Evolutionary conservation across 2,329 filamentous ascomycete species (phyloP), one percentile per base, ranked within the genome.

Genomic region (Phaeoacremonium minimum): DNA sequence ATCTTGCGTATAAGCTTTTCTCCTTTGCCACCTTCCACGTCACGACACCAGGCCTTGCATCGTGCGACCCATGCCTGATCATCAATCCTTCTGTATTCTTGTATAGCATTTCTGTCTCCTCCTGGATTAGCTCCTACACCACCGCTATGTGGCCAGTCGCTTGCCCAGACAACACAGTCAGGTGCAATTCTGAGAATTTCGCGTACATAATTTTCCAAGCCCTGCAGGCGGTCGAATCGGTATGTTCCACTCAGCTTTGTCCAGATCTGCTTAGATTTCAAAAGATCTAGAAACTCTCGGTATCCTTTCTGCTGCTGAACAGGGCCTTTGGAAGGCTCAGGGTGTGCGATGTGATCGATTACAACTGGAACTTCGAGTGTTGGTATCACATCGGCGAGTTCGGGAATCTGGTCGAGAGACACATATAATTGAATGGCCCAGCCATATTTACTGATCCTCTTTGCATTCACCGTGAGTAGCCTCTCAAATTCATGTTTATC

Each of bases 391-490:
- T 41, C 40, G 18, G 42, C 46, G 5, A 55, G 42, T n/a, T 41
- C 26, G 15, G 35, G 41, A 19, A 53, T 38, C 38, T 50, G 48
- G 6, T 44, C 33, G 5, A 55, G 37, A 7, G 46, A 43, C 8
- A 55, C 42, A 41, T 53, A 56, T n/a, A 58, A 43, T 38, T 58
- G 55, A 12, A 58, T 30, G 19, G 49, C 49, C 55, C 55, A 58
- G 14, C 41, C 44, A 19, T 52, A 33, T 4, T 45, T 51, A 15
- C 49, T 42, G 15, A 57, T 40, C 5, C 45, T 36, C 14, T 49
- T 46, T 4, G 55, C 50, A 33, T 52, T 48, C 20, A 32, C 40
- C 16, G 37, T 37, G 18, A 55, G 40, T 6, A 43, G 40, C 5
- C 18, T 30, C 32, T 45, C 44, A 26, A 55, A 51, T 8, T 46